phyloP scores from a whole-genome alignment of 164 flowering plant genomes.

The Annona cherimola region DNA sequence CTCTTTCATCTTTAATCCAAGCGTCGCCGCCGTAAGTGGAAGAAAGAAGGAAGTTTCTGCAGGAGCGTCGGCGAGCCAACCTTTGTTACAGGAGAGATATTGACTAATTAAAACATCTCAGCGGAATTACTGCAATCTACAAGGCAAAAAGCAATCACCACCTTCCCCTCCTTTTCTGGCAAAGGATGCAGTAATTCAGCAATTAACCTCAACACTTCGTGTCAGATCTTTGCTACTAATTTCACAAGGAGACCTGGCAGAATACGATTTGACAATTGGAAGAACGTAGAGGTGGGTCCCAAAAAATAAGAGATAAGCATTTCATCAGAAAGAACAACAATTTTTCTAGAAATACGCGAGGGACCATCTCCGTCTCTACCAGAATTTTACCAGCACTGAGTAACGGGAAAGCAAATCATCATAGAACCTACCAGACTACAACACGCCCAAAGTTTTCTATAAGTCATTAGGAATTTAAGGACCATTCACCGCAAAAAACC shows the following conservation, averaged over 20 bases:
- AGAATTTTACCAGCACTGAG: not conserved
- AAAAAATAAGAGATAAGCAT: not conserved
- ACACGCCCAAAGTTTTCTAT: not conserved
- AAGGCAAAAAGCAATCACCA: conserved; percentile 4
- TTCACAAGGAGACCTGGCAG: not conserved
- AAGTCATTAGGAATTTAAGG: not conserved
- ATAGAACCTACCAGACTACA: not conserved
- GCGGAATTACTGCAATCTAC: conserved; percentile 2
- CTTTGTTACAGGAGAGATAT: too few relatives aligned
- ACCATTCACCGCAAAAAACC: not conserved
- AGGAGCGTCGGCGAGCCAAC: too few relatives aligned
- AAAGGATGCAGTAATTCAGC: not conserved
- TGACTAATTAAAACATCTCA: not conserved
- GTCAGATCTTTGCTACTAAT: conserved; percentile 13
- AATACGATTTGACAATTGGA: not conserved
- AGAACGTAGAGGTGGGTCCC: conserved; percentile 9
- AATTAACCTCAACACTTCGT: conserved; percentile 3
- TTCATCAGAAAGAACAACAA: not conserved
- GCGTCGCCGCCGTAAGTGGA: too few relatives aligned
- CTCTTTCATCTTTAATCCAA: too few relatives aligned
- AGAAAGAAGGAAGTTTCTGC: too few relatives aligned
- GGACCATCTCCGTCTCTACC: not conserved
- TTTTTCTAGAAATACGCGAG: not conserved
- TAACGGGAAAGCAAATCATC: not conserved
- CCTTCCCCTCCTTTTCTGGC: not conserved